A percentile compares a stretch with the other conserved stretches of the same genome.
Conservation (phyloP, 2,329 filamentous ascomycete genomes). For the Chrysosporium keratinophilum region DNA sequence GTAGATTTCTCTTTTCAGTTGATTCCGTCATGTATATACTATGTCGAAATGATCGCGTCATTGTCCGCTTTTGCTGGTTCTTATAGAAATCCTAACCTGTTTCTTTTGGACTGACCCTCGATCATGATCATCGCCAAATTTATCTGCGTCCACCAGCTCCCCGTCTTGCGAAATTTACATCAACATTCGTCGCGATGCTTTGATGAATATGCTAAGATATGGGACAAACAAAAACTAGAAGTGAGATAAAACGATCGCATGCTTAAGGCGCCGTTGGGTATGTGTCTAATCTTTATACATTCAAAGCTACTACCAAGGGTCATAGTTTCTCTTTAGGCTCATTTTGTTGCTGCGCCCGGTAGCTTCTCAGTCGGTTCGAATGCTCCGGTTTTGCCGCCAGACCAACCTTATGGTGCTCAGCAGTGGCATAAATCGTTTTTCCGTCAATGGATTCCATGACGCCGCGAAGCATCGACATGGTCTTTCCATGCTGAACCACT, state of each 20-base stretch:
- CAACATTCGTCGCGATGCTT: too few relatives aligned
- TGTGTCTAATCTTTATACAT: background rate
- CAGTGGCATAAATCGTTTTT: slow-evolving; percentile 40
- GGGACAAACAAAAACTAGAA: background rate
- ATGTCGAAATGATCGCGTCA: slow-evolving; percentile 20
- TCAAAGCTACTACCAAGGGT: background rate
- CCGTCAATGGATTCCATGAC: slow-evolving; percentile 43
- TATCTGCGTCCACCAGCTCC: background rate
- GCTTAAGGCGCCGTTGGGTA: background rate
- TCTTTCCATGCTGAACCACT: slow-evolving; percentile 40
- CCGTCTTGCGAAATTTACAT: too few relatives aligned
- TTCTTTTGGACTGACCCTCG: background rate
- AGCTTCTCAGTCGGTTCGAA: slow-evolving; percentile 6
- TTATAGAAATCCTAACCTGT: slow-evolving; percentile 1
- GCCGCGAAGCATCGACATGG: slow-evolving; percentile 44
- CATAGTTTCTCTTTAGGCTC: background rate
- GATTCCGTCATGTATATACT: slow-evolving; percentile 26
- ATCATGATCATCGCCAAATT: background rate
- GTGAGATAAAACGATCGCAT: background rate
- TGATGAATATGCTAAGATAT: background rate
- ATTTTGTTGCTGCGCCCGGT: background rate
- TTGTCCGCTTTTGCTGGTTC: slow-evolving; percentile 14
- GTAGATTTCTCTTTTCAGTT: background rate
- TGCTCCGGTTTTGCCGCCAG: slow-evolving; percentile 35
- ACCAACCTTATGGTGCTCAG: slow-evolving; percentile 45